Base-by-base conservation (phyloP, 1,139 yeast species). In the Torulaspora globosa region DNA sequence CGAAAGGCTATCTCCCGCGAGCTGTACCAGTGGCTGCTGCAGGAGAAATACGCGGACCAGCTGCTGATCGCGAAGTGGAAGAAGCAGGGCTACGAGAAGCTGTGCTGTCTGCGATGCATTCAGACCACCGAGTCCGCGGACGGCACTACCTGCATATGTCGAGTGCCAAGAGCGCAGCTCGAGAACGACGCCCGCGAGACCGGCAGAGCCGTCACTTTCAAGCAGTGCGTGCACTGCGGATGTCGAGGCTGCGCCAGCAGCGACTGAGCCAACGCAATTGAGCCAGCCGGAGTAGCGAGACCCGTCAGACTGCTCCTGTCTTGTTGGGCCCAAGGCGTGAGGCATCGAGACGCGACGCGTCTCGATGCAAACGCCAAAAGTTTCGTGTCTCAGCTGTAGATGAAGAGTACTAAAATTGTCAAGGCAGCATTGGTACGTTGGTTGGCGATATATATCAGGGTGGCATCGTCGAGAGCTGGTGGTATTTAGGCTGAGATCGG, bases 1-100 rank as follows among this genome's bases (percentile, higher is more conserved):
- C 74, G 85, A 49, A 78, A 83, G 54, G 75, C 82, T 26, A 84
- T 89, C 30, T 74, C 83, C 2, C 68, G 71, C 39, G 82, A 82
- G 35, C 70, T 89, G n/a, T 89, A 87, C 63, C 80, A 81, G 38
- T 89, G 92, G 87, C 69, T 89, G 21, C 59, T 87, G 44, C 75
- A 77, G 52, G 82, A 85, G 58, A 76, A 79, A 47, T 79, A 80
- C 56, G 85, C 78, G 1, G 92, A 89, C 61, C 78, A 72, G 5
- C 75, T 79, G 36, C 69, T 89, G 49, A 86, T 89, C 32, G 94
- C 96, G 29, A 89, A 89, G 64, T 89, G 97, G 97, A 82, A 82
- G 65, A 88, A 86, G 60, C 82, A 79, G 60, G 97, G 97, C 7
- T 89, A 89, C 65, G 97, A 89, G 62, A 78, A 83, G 49, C 69